These are phyloP conservation scores for Leersia perrieri DNA, from an alignment of 176 grass and related monocot species.

Conservation along the genomic window DNA sequence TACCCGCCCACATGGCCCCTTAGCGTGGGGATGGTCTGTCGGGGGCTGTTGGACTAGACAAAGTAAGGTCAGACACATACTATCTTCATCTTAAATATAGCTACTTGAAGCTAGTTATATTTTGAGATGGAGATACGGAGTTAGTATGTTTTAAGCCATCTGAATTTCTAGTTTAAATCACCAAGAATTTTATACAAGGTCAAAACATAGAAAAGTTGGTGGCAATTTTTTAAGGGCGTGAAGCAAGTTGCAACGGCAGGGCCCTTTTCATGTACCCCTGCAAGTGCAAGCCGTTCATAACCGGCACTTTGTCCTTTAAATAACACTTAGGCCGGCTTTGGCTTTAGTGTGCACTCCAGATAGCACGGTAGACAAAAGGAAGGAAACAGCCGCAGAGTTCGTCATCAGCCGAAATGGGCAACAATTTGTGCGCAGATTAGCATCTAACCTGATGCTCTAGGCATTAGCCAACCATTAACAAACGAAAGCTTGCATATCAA, in stretches of 20 bases:
- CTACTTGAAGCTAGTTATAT: too few species aligned
- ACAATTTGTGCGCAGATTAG: neutral
- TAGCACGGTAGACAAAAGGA: neutral
- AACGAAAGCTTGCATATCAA: neutral
- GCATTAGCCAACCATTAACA: neutral
- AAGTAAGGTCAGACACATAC: too few species aligned
- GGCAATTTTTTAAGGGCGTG: neutral
- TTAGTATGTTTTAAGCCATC: too few species aligned
- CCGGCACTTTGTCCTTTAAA: conserved; percentile 7
- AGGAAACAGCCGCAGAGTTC: neutral
- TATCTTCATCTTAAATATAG: too few species aligned
- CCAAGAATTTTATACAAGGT: too few species aligned
- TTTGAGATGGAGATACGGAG: too few species aligned
- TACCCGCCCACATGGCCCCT: too few species aligned
- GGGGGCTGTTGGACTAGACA: too few species aligned
- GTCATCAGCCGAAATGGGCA: neutral
- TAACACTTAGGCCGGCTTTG: neutral
- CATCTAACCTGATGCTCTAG: neutral
- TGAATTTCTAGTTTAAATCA: too few species aligned
- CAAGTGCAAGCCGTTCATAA: neutral
- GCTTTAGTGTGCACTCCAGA: neutral
- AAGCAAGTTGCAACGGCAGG: conserved; percentile 4
- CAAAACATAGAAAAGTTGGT: neutral
- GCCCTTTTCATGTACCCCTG: neutral
- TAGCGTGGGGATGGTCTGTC: too few species aligned